Percentiles rank a stretch among this genome's conserved stretches.
Evolutionary conservation across 2,329 filamentous ascomycete species (phyloP).

Genomic region (Ophiocordyceps camponoti-leonardi): DNA sequence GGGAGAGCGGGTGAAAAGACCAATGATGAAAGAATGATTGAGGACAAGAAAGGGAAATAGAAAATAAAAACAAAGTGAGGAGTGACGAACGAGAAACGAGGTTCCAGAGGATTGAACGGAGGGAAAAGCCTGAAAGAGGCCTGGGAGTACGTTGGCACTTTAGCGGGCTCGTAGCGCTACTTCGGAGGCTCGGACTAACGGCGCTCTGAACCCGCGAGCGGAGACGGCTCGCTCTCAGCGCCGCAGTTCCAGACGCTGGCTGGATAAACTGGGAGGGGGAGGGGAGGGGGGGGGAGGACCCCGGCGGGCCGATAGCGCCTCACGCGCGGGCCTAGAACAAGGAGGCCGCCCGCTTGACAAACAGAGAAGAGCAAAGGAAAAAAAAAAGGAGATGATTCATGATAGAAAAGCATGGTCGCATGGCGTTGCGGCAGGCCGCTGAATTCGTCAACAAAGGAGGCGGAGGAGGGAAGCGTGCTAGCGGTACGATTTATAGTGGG

Average conservation of each 20-base stretch:
- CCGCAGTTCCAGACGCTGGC: background rate
- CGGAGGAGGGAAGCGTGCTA: too few relatives aligned
- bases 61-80: too few relatives aligned
- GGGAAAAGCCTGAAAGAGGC: too few relatives aligned
- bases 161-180: background rate
- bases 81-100: too few relatives aligned
- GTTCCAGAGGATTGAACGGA: too few relatives aligned
- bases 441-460: too few relatives aligned
- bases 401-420: background rate
- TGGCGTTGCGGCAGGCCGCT: too few relatives aligned
- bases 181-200: background rate
- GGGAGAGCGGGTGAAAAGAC: too few relatives aligned
- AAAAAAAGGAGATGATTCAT: background rate
- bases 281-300: background rate
- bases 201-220: background rate
- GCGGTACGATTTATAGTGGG: too few relatives aligned
- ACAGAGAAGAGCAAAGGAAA: background rate
- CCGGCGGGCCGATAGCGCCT: background rate
- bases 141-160: background rate
- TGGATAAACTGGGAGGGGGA: background rate
- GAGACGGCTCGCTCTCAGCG: background rate
- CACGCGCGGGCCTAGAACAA: background rate
- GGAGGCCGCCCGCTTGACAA: background rate
- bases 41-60: too few relatives aligned
- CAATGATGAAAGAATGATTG: too few relatives aligned